Percentiles rank a stretch among this genome's conserved stretches.
Evolutionary conservation across 1,139 yeast genomes (phyloP).

Genomic region (Debaryomycetaceae sp.): DNA sequence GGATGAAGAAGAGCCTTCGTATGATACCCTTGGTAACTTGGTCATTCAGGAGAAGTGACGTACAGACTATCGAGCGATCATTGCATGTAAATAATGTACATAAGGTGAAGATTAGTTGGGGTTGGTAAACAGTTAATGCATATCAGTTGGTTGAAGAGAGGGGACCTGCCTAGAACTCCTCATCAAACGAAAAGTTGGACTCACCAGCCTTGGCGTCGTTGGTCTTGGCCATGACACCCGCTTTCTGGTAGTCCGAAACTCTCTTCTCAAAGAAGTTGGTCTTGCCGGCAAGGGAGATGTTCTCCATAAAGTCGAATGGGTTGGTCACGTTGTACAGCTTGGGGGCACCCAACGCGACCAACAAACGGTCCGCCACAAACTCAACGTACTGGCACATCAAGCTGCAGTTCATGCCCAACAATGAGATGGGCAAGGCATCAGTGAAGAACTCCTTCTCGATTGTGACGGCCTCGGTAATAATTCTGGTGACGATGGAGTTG

Average conservation of each 20-base stretch:
- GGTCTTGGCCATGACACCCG: conserved; percentile 84
- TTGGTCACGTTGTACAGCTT: conserved; percentile 83
- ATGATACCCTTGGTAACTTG: conserved; percentile 10
- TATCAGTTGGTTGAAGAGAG: conserved; percentile 9
- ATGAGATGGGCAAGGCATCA: conserved; percentile 86
- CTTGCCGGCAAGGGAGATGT: conserved; percentile 95
- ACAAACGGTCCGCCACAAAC: conserved; percentile 92
- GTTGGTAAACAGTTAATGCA: conserved; percentile 7
- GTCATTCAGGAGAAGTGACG: conserved; percentile 3
- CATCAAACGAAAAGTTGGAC: conserved; percentile 42
- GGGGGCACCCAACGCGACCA: conserved; percentile 84
- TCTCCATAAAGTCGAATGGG: conserved; percentile 99
- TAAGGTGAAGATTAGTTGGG: too few relatives aligned
- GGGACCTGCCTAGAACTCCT: conserved; percentile 43
- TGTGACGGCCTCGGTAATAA: conserved; percentile 90
- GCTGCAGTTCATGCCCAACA: conserved; percentile 88
- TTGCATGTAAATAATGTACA: too few relatives aligned
- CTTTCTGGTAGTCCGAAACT: conserved; percentile 97
- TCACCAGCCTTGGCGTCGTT: conserved; percentile 25
- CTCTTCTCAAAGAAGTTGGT: conserved; percentile 99
- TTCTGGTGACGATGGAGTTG: conserved; percentile 68
- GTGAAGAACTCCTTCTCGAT: conserved; percentile 94
- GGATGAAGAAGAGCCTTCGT: conserved; percentile 7
- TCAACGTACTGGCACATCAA: conserved; percentile 98
- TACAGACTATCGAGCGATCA: too few relatives aligned